Evolutionary conservation across 306 rosid genomes (phyloP), one percentile per base, ranked within the genome.

Genomic region (Rosa rugosa): DNA sequence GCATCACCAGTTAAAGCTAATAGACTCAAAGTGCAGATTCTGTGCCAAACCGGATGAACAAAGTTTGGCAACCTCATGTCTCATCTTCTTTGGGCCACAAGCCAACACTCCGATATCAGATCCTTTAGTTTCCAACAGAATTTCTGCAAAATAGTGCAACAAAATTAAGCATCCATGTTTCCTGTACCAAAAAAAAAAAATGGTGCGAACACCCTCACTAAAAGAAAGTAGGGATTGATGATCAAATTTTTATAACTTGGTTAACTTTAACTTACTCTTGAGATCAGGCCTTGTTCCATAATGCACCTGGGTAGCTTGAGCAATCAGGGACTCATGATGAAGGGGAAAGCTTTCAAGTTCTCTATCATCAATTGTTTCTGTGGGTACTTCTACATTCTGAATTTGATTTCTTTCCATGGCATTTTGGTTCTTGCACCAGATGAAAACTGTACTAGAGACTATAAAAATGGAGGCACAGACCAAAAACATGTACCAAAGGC

Each of bases 61-160:
- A 12, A 88, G 80, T 67, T 75, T 79, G 5, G 89, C 91, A 60
- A 83, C 89, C 9, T 83, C 86, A 38, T 83, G 87, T 56, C 89
- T 75, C 91, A 85, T 88, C 83, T 75, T 71, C 54, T 81, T 76
- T 5, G 91, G 87, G 16, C 89, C 91, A 34, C 82, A 83, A 1
- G 81, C 91, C 66, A 88, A 54, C 34, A 88, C 91, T 71, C 91
- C 91, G 16, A 81, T 49, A 51, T 83, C 85, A 13, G 81, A 79
- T 73, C 83, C 89, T 80, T 83, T 66, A 56, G 72, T 73, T 31
- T 70, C 91, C 20, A 70, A 51, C 34, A 88, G 45, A 75, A 85
- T 78, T 72, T 76, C 91, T 87, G 87, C 78, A 83, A 51, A 51
- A 18, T 5, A 51, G 57, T 16, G 57, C 57, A 17, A 51, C 59